Base-by-base conservation (phyloP, 2,329 filamentous ascomycete genomes). In the Ophiostoma angusticollis region DNA sequence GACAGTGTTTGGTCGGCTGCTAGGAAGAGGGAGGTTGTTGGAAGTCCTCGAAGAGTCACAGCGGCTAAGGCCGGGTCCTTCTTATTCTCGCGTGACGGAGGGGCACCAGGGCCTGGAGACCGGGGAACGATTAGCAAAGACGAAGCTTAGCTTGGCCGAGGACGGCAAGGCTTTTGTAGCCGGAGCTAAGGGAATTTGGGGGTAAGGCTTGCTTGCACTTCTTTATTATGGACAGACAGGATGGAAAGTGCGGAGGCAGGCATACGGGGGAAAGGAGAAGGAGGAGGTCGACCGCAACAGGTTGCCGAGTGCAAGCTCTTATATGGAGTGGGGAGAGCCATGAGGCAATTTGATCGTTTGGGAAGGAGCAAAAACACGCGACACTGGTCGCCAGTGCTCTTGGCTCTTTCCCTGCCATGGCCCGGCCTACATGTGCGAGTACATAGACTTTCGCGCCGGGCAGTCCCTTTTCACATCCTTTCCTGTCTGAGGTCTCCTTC, bases 271-370 rank as follows among this genome's bases (percentile, higher is more conserved):
- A n/a, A n/a, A n/a, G n/a, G n/a, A 18, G 19, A 32, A 16, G n/a
- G 28, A 5, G 28, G 9, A 30, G 7, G 28, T 30, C 12, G 6
- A 7, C 25, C 11, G 12, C 25, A 28, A 28, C 11, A 28, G 25
- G 12, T 28, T 28, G 25, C n/a, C n/a, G n/a, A n/a, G n/a, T n/a
- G n/a, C n/a, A n/a, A n/a, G n/a, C n/a, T 17, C 29, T 18, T 31
- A 17, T 31, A 28, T 13, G 25, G 25, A n/a, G n/a, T n/a, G n/a
- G n/a, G n/a, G n/a, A 6, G 25, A 28, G 12, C 5, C 25, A 28
- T 42, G 40, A 39, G 40, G 36, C 36, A 42, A 39, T 42, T 42
- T 35, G 31, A 35, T 29, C 11, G 12, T n/a, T 31, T n/a, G 24
- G 18, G 23, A 28, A 39, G 19, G 23, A 29, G 36, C 16, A 19